Conservation (phyloP, 805 yeast genomes). For the Candida hungchunana region DNA sequence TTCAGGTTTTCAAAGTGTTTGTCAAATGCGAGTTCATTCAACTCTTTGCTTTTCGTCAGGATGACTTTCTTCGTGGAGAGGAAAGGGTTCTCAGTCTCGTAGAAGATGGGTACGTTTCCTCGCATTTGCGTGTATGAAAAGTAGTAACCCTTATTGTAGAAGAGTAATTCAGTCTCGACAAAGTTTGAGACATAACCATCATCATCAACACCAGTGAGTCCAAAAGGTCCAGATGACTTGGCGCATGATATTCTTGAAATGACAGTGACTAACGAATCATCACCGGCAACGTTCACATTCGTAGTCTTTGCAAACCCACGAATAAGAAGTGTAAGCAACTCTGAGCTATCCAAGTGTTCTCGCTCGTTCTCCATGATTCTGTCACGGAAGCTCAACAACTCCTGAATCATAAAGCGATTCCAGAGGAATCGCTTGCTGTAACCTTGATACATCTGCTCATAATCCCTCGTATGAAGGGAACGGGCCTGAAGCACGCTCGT, state of each 20-base stretch:
- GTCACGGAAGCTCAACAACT: constrained; percentile 65
- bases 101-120: constrained; percentile 91
- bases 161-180: constrained; percentile 83
- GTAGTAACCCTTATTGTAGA: constrained; percentile 43
- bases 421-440: constrained; percentile 82
- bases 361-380: constrained; percentile 60
- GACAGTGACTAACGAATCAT: constrained; percentile 52
- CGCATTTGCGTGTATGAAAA: constrained; percentile 80
- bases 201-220: constrained; percentile 85
- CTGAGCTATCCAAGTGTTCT: constrained; percentile 55
- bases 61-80: constrained; percentile 70
- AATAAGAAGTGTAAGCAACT: constrained; percentile 76
- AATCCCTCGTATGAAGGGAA: constrained; percentile 41
- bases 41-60: constrained; percentile 73
- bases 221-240: constrained; percentile 82
- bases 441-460: constrained; percentile 36
- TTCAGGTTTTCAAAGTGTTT: constrained; percentile 71
- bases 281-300: constrained; percentile 26
- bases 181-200: constrained; percentile 90
- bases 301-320: constrained; percentile 87
- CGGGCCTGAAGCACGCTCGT: constrained; percentile 76
- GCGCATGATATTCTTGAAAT: constrained; percentile 89
- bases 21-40: constrained; percentile 82
- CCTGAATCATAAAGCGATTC: constrained; percentile 83
- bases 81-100: constrained; percentile 80